Conservation (phyloP, 1,139 yeast species). For the Yamadazyma taylorii region DNA sequence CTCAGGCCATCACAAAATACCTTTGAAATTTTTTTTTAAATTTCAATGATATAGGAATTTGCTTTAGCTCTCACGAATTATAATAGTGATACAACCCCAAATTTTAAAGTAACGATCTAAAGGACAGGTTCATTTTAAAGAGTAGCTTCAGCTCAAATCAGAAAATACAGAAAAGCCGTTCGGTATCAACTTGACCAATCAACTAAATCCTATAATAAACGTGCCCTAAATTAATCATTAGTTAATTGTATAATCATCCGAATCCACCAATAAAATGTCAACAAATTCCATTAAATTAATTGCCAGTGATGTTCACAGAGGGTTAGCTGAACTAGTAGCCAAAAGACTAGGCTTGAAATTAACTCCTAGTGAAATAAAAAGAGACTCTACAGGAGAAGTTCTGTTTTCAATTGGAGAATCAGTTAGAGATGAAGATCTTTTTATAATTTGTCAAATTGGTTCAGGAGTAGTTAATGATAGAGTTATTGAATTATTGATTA, state of each 20-base stretch:
- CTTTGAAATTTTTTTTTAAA: not conserved
- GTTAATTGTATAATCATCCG: not conserved
- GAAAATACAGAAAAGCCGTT: no score
- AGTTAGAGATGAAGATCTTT: slow-evolving; percentile 94
- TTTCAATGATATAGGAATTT: not conserved
- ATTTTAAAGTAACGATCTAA: not conserved
- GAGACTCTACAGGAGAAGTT: slow-evolving; percentile 77
- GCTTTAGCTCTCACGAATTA: not conserved
- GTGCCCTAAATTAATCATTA: no score
- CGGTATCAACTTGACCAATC: no score
- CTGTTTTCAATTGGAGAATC: slow-evolving; percentile 93
- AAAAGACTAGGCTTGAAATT: slow-evolving; percentile 59
- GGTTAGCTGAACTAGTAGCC: slow-evolving; percentile 75
- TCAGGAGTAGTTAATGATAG: slow-evolving; percentile 71
- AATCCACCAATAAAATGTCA: slow-evolving; percentile 46
- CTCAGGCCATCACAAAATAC: not conserved
- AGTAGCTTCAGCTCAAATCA: no score
- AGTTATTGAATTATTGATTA: slow-evolving; percentile 66
- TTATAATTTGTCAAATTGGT: slow-evolving; percentile 66
- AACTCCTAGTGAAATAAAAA: slow-evolving; percentile 65
- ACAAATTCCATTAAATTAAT: slow-evolving; percentile 83
- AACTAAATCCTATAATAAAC: no score
- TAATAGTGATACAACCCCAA: not conserved
- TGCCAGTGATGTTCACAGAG: slow-evolving; percentile 92
- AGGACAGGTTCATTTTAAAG: no score